Evolutionary conservation across 192 early-diverging fungal species (phyloP).

Genomic region (Podila clonocystis): DNA sequence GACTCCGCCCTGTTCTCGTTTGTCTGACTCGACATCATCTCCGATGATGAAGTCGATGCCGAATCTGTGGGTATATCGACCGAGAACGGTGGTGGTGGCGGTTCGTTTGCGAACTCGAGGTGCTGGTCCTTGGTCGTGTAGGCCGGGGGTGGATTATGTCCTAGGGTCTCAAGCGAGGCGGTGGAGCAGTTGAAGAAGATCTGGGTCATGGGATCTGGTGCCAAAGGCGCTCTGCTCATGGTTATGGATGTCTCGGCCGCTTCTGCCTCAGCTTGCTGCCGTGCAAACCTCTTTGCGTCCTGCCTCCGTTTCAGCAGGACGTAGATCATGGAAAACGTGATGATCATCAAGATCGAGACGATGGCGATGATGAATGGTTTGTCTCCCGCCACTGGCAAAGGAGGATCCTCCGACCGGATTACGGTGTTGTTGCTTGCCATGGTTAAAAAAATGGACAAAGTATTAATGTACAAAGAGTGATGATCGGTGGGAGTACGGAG

Average conservation of each 20-base stretch:
- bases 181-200: conserved; percentile 1
- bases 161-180: not conserved
- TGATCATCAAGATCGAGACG: not conserved
- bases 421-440: not conserved
- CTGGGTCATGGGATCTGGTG: conserved; percentile 6
- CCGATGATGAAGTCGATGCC: not conserved
- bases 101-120: conserved; percentile 7
- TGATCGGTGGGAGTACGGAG: not conserved
- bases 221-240: not conserved
- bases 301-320: not conserved
- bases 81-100: conserved; percentile 13
- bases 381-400: not conserved
- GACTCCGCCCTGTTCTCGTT: too few relatives aligned
- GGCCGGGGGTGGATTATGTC: not conserved
- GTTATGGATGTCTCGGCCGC: not conserved
- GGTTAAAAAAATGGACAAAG: not conserved
- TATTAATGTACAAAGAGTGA: not conserved
- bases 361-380: conserved; percentile 3
- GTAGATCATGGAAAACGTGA: not conserved
- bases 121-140: conserved; percentile 13
- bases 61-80: not conserved
- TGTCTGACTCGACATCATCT: too few relatives aligned
- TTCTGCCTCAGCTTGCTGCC: not conserved
- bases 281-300: not conserved
- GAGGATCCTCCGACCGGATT: not conserved